Evolutionary conservation across 2,329 filamentous ascomycete species (phyloP), one percentile per base, ranked within the genome.

Genomic region (Fusarium devonianum): DNA sequence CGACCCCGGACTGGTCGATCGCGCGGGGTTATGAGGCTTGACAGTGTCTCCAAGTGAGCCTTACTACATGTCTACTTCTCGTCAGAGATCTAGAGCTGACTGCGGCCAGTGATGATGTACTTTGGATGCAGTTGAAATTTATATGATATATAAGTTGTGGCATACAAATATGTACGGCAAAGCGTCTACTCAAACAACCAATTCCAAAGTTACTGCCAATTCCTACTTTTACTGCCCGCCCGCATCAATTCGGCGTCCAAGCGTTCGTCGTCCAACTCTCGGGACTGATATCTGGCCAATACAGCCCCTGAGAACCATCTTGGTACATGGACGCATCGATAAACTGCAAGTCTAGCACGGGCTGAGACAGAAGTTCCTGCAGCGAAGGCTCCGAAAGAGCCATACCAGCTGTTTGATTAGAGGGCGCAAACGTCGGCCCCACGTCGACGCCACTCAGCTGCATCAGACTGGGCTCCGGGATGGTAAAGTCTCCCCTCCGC

Each of bases 351-450:
- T 71, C 69, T 8, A 71, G 22, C 1, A 69, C 60, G 0, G 69
- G 67, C 50, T 72, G 70, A 0, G 65, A 65, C 6, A 72, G 30
- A 0, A 72, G 55, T 14, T 72, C 69, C 18, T 73, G 70, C 22
- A 73, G 22, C 2, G 69, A 71, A 0, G 71, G 70, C 23, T 73
- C 70, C 0, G 67, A 67, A 3, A 72, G 39, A 0, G 69, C 69
- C 70, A 73, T 72, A 0, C 69, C 70, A 0, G 70, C 67, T 1
- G 70, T 72, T 0, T 58, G 48, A 18, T 53, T 65, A 0, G 50
- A 36, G 1, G 29, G 40, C 2, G 38, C 16, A n/a, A 66, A 3
- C 2, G 45, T 47, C 3, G 44, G 40, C 1, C 46, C 48, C 0
- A 64, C 60, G n/a, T 66, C 59, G 13, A 63, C n/a, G 1, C 39